Conservation (phyloP, 257 asterid genomes). For the Salvia rosmarinus region DNA sequence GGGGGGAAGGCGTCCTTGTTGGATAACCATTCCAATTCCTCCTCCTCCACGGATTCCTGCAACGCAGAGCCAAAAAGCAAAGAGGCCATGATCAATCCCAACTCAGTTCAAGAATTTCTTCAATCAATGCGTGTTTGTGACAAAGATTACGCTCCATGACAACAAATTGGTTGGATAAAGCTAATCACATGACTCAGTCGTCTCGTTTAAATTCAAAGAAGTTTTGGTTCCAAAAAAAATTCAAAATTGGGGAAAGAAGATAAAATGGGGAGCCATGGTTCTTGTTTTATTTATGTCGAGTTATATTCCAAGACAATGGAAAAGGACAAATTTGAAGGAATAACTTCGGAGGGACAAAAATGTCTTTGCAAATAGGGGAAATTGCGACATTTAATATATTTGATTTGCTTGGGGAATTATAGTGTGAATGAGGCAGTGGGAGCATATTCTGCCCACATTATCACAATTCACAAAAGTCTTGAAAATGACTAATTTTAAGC, state of each 20-base stretch:
- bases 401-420: conserved; percentile 25
- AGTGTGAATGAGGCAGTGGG: conserved; percentile 3
- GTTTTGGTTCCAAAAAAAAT: conserved; percentile 13
- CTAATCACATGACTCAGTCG: background rate
- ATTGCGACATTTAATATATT: background rate
- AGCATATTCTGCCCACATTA: conserved; percentile 36
- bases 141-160: conserved; percentile 23
- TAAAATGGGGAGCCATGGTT: conserved; percentile 3
- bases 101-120: background rate
- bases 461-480: conserved; percentile 31
- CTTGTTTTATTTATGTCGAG: conserved; percentile 5
- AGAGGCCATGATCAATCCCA: conserved; percentile 1
- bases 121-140: background rate
- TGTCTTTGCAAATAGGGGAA: conserved; percentile 25
- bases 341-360: conserved; percentile 27
- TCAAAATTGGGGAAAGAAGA: conserved; percentile 14
- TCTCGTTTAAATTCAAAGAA: background rate
- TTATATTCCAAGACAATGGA: conserved; percentile 10
- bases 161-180: background rate
- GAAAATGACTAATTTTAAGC: conserved; percentile 37
- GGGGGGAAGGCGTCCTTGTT: conserved; percentile 86
- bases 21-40: conserved; percentile 86
- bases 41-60: conserved; percentile 58
- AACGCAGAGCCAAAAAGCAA: background rate
- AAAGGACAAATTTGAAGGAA: conserved; percentile 21